A percentile compares a stretch with the other conserved stretches of the same genome.
Evolutionary conservation across 2,329 filamentous ascomycete genomes (phyloP).

Genomic region (Aspergillus niger): DNA sequence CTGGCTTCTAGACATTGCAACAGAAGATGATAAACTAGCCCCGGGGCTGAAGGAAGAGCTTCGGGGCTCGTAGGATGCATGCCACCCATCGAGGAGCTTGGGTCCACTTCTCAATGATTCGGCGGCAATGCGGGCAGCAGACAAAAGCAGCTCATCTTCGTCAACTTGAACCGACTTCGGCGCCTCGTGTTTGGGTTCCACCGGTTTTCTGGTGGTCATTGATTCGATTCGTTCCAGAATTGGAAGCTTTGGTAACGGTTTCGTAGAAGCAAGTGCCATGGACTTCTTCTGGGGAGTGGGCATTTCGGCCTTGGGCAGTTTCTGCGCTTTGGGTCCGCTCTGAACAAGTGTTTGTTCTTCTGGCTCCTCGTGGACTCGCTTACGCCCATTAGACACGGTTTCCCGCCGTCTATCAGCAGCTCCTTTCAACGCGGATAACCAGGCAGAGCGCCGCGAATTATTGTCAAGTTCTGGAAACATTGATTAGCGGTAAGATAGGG

Average conservation of each 20-base stretch:
- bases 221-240: slow-evolving; percentile 37
- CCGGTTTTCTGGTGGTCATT: slow-evolving; percentile 28
- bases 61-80: slow-evolving; percentile 26
- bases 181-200: slow-evolving; percentile 24
- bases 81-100: slow-evolving; percentile 31
- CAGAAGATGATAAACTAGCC: slow-evolving; percentile 29
- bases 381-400: slow-evolving; percentile 25
- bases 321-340: slow-evolving; percentile 27
- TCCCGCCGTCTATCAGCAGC: slow-evolving; percentile 29
- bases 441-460: slow-evolving; percentile 15
- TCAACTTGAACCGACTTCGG: slow-evolving; percentile 35
- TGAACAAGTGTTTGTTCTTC: slow-evolving; percentile 17
- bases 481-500: background rate
- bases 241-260: slow-evolving; percentile 36
- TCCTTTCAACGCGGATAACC: slow-evolving; percentile 25
- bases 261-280: slow-evolving; percentile 34
- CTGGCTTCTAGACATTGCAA: slow-evolving; percentile 28
- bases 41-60: slow-evolving; percentile 31
- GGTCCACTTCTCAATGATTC: slow-evolving; percentile 42
- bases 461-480: slow-evolving; percentile 9
- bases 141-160: slow-evolving; percentile 46
- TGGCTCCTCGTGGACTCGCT: slow-evolving; percentile 30
- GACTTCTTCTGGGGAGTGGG: slow-evolving; percentile 25
- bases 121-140: slow-evolving; percentile 44
- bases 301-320: slow-evolving; percentile 25